Percentiles rank a stretch among this genome's conserved stretches.
Evolutionary conservation across 306 rosid species (phyloP).

Genomic region (Acacia confusa): DNA sequence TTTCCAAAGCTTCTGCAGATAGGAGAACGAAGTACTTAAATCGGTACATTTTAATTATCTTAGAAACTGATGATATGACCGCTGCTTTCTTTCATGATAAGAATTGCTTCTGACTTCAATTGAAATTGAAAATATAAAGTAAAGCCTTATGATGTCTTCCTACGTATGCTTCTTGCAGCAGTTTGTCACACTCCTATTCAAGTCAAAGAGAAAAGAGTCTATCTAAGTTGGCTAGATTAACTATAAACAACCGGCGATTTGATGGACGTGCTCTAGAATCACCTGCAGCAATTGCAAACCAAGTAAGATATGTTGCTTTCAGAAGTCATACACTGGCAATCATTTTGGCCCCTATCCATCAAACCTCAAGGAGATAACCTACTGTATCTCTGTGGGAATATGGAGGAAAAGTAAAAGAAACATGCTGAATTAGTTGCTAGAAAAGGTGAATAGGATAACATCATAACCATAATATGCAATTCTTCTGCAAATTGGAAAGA

Average conservation of each 20-base stretch:
- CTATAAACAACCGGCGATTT: conserved; percentile 65
- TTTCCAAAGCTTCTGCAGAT: conserved; percentile 94
- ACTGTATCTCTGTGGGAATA: conserved; percentile 2
- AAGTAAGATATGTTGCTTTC: conserved; percentile 49
- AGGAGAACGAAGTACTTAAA: conserved; percentile 81
- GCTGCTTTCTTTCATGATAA: conserved; percentile 18
- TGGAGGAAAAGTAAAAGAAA: conserved; percentile 19
- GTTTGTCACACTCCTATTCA: conserved; percentile 71
- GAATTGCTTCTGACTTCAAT: conserved; percentile 20
- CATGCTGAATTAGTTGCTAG: conserved; percentile 14
- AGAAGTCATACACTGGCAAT: conserved; percentile 8
- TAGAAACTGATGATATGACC: conserved; percentile 13
- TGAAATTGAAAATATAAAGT: conserved; percentile 8
- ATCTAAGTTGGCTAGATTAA: conserved; percentile 77
- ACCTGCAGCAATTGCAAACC: conserved; percentile 69
- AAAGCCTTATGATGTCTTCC: conserved; percentile 31
- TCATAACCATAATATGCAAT: conserved; percentile 12
- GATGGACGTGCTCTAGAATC: conserved; percentile 76
- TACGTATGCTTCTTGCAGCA: conserved; percentile 46
- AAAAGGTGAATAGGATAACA: conserved; percentile 20
- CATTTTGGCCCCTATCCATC: conserved; percentile 31
- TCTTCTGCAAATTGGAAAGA: conserved; percentile 16
- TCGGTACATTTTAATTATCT: conserved; percentile 51
- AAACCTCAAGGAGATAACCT: not conserved
- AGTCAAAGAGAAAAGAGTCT: conserved; percentile 70